These are phyloP conservation scores for Wickerhamomyces bovis DNA, from an alignment of 805 yeast species.

Conservation along the genomic window DNA sequence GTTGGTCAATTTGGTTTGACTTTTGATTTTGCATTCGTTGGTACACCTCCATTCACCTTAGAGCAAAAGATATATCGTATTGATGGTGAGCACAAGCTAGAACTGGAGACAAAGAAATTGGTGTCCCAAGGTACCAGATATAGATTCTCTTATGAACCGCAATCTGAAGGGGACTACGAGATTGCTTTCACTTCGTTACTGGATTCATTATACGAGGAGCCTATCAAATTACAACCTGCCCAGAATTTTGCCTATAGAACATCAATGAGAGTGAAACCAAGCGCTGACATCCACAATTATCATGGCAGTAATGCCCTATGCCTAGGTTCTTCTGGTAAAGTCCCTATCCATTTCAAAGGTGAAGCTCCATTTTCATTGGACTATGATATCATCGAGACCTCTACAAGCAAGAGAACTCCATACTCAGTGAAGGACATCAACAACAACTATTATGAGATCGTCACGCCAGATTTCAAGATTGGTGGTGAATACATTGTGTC, in stretches of 20 bases:
- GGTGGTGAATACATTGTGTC: slow-evolving; percentile 75
- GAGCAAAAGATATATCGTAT: slow-evolving; percentile 55
- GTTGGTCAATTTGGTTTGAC: slow-evolving; percentile 86
- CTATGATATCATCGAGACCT: slow-evolving; percentile 60
- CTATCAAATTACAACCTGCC: slow-evolving; percentile 28
- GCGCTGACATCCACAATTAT: slow-evolving; percentile 29
- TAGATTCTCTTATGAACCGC: slow-evolving; percentile 68
- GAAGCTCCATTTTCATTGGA: slow-evolving; percentile 69
- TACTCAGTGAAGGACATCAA: slow-evolving; percentile 36
- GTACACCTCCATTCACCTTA: slow-evolving; percentile 78
- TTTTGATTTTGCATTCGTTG: slow-evolving; percentile 62
- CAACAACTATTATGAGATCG: slow-evolving; percentile 33
- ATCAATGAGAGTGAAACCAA: slow-evolving; percentile 66
- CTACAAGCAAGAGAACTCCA: slow-evolving; percentile 41
- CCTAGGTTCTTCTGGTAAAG: slow-evolving; percentile 36
- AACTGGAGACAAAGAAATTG: slow-evolving; percentile 31
- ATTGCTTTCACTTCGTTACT: slow-evolving; percentile 60
- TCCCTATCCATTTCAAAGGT: slow-evolving; percentile 67
- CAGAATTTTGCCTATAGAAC: slow-evolving; percentile 54
- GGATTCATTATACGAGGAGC: slow-evolving; percentile 55
- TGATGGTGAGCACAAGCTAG: slow-evolving; percentile 27
- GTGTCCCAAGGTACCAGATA: slow-evolving; percentile 39
- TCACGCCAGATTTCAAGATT: slow-evolving; percentile 45
- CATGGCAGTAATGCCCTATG: slow-evolving; percentile 30
- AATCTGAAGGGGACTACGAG: slow-evolving; percentile 73